Conservation (phyloP, 176 grass and related monocot species). For the Lolium multiflorum region DNA sequence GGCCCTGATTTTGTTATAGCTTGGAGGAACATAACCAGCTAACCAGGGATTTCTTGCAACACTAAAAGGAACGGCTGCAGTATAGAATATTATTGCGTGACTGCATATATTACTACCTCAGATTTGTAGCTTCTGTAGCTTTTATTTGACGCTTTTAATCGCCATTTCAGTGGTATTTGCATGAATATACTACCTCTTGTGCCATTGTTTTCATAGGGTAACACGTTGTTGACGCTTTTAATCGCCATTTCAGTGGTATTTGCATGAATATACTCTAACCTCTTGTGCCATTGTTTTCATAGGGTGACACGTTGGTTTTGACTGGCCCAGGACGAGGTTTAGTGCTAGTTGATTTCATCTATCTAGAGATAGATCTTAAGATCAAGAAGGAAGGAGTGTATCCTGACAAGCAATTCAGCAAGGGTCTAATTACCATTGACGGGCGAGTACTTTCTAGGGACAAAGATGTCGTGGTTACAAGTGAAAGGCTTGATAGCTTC, state of each 20-base stretch:
- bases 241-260: too few relatives aligned
- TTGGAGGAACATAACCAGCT: background rate
- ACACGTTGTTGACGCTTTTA: background rate
- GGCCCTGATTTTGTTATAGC: background rate
- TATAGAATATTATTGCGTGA: conserved; percentile 17
- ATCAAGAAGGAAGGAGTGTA: background rate
- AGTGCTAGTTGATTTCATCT: conserved; percentile 11
- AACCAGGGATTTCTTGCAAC: conserved; percentile 14
- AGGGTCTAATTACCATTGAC: background rate
- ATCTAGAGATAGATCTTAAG: conserved; percentile 21
- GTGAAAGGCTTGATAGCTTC: background rate
- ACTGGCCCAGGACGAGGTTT: background rate
- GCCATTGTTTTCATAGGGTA: background rate
- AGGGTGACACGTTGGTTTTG: background rate
- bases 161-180: background rate
- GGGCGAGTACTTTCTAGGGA: background rate
- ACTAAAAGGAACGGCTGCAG: background rate
- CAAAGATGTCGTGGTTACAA: background rate
- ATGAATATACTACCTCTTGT: background rate
- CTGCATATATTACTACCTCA: too few relatives aligned
- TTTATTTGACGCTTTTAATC: too few relatives aligned
- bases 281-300: background rate
- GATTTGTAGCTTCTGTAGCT: too few relatives aligned
- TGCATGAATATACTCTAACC: background rate
- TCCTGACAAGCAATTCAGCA: background rate